Base-by-base conservation (phyloP, 1,139 yeast species). In the Suhomyces maxii region DNA sequence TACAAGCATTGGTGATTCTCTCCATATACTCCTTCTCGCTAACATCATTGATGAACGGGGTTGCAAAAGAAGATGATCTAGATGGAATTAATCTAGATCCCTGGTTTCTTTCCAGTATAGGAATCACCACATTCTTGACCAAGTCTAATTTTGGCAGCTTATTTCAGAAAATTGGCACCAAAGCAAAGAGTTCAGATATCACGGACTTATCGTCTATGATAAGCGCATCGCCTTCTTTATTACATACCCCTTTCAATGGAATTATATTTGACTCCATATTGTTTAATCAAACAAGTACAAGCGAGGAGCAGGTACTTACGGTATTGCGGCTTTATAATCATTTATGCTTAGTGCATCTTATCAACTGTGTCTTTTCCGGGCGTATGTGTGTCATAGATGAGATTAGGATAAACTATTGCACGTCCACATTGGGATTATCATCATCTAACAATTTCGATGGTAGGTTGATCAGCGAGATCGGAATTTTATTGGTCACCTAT, bases 361-460 rank as follows among this genome's bases (percentile, higher is more conserved):
- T 83, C 28, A 80, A 82, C 59, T 83, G 91, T 57, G 76, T 86
- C 9, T 76, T 84, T 56, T 77, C 86, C 2, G 95, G 95, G 0
- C 67, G 93, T 53, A 83, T 83, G 78, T 84, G 91, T 56, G 71
- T 86, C n/a, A 66, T 87, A 8, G 93, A 86, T 59, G 85, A 81
- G 51, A 71, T 78, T 34, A 68, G 91, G 48, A 64, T 86, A 42
- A 82, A 80, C 51, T 78, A 82, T 53, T 83, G 90, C 49, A 75
- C 82, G 23, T 75, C 85, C 8, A 79, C 86, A 1, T 68, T 85
- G 40, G 82, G 84, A 36, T 68, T 85, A 35, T 75, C 84, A 2
- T 73, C 80, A 39, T 83, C 93, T 0, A 86, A 93, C 3, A 86
- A 86, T 57, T 88, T 88, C 59, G 96, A 88, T 60, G 91, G 90